Base-by-base conservation (phyloP, 768 basidiomycete genomes). In the Ramaria rubella region DNA sequence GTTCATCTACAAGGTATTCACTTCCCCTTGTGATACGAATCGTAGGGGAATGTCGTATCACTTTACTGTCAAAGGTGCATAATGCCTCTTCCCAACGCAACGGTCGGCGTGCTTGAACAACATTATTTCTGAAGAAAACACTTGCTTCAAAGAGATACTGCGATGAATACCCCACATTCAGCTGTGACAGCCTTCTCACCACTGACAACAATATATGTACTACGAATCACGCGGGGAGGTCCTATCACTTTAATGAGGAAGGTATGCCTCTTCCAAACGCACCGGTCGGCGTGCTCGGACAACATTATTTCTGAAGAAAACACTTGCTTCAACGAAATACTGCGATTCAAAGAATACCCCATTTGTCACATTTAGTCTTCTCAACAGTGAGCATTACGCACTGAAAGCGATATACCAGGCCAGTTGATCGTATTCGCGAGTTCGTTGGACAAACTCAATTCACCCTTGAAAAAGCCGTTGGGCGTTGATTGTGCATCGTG, bases 61-160 rank as follows among this genome's bases (percentile, higher is more conserved):
- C n/a, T n/a, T n/a, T n/a, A n/a, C n/a, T n/a, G n/a, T n/a, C n/a
- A n/a, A n/a, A 42, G 31, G 27, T 58, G n/a, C n/a, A n/a, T n/a
- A n/a, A 58, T 24, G 57, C 52, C 33, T 50, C 57, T 29, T 36
- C 42, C 15, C 53, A 19, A 21, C 75, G 77, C 43, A 89, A 72
- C 4, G 84, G 85, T 56, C 87, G 70, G 29, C 83, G 77, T 29
- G 80, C 82, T 58, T 81, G 77, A 46, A 81, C 67, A 58, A 81
- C 78, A 62, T 87, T 83, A 62, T 82, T 79, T 17, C 81, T 81
- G 38, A 84, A 72, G 43, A 83, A 69, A 38, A 88, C 85, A 49
- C 83, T 83, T 30, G 86, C 75, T 57, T 87, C 85, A 55, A 88
- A 70, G 65, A 86, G 87, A 69, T 87, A 87, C 87, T 89, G 49